A percentile compares a stretch with the other conserved stretches of the same genome.
phyloP scores from a whole-genome alignment of 805 yeast genomes.

The Ascoidea rubescens region DNA sequence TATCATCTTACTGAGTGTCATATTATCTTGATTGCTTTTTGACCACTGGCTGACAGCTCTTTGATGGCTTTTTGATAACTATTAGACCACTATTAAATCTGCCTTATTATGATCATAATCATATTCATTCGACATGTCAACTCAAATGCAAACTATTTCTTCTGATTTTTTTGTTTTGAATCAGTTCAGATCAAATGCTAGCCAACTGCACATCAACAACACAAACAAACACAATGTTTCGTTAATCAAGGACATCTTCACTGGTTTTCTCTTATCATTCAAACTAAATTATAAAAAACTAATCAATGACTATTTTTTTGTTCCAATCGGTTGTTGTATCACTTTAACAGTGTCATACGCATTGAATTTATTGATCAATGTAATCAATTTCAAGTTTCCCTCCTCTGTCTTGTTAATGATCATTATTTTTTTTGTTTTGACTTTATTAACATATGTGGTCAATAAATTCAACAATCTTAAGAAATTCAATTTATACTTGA shows the following conservation, averaged over 20 bases:
- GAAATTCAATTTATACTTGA: not conserved
- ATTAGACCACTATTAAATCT: too few species aligned
- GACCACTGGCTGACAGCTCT: too few species aligned
- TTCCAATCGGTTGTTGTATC: conserved; percentile 34
- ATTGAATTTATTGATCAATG: conserved; percentile 29
- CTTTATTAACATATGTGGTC: conserved; percentile 21
- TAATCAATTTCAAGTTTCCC: conserved; percentile 43
- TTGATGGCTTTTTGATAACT: too few species aligned
- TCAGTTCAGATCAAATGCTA: too few species aligned
- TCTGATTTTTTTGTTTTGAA: too few species aligned
- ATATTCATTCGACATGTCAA: too few species aligned
- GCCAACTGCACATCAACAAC: too few species aligned
- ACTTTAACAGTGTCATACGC: conserved; percentile 37
- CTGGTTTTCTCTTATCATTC: not conserved
- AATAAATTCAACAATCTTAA: conserved; percentile 20
- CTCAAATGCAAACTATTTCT: too few species aligned
- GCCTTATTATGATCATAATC: too few species aligned
- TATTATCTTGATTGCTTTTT: too few species aligned
- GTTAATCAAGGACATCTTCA: not conserved
- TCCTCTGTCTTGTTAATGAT: conserved; percentile 63
- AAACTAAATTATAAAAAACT: conserved; percentile 11
- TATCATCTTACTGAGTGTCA: too few species aligned
- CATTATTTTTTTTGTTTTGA: conserved; percentile 33
- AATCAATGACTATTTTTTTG: conserved; percentile 28
- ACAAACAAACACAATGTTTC: too few species aligned